Evolutionary conservation across 2,329 filamentous ascomycete genomes (phyloP).

Genomic region (Cryphonectria japonica): DNA sequence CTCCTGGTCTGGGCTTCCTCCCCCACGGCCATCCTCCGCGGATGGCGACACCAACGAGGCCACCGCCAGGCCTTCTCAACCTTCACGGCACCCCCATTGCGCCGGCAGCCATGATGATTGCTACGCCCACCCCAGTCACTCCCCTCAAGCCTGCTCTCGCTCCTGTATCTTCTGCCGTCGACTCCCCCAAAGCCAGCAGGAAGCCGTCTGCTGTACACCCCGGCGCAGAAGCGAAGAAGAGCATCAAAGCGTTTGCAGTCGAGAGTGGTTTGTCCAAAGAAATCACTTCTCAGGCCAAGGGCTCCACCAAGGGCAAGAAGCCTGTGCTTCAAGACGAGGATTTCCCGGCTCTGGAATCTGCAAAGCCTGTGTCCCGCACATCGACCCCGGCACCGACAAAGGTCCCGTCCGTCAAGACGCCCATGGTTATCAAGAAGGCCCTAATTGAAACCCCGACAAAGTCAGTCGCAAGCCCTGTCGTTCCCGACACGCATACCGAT

Average conservation of each 20-base stretch:
- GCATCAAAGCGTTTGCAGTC: conserved; percentile 47
- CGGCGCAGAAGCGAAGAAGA: conserved; percentile 36
- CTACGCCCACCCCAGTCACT: conserved; percentile 36
- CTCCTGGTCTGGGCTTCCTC: conserved; percentile 28
- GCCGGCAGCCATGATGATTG: conserved; percentile 20
- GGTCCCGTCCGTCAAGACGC: conserved; percentile 40
- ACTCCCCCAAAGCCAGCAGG: conserved; percentile 30
- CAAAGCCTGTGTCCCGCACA: conserved; percentile 39
- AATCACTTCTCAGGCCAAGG: conserved; percentile 44
- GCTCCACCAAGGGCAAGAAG: conserved; percentile 37
- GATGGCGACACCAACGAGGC: conserved; percentile 26
- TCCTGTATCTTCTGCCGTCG: conserved; percentile 31
- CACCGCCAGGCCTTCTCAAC: conserved; percentile 29
- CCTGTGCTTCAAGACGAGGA: conserved; percentile 61
- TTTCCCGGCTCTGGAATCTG: conserved; percentile 61
- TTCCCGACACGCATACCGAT: conserved; percentile 13
- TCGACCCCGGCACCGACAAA: conserved; percentile 38
- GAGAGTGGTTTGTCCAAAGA: conserved; percentile 53
- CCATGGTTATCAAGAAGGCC: conserved; percentile 40
- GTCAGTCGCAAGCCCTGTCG: conserved; percentile 17
- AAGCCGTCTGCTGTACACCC: conserved; percentile 31
- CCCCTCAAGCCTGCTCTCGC: conserved; percentile 39
- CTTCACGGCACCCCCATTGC: conserved; percentile 25
- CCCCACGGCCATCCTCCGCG: conserved; percentile 28
- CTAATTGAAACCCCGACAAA: conserved; percentile 32